Evolutionary conservation across 352 stramenopile species (phyloP).

Genomic region (Globisporangium parvum): DNA sequence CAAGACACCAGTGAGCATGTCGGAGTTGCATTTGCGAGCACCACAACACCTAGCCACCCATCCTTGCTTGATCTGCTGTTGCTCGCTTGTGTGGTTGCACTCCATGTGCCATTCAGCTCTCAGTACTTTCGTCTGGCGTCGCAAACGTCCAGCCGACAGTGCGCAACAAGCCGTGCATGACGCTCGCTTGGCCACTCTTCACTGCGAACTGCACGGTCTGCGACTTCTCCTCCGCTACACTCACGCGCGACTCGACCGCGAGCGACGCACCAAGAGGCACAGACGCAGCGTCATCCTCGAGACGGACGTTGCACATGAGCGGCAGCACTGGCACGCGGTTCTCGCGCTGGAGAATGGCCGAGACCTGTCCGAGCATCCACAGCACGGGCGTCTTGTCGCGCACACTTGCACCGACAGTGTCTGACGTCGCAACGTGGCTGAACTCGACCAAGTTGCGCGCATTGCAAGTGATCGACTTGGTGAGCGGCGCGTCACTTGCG

Average conservation of each 20-base stretch:
- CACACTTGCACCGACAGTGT: constrained; percentile 21
- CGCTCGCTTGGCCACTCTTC: constrained; percentile 1
- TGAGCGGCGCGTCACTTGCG: constrained; percentile 14
- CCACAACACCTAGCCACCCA: too few relatives aligned
- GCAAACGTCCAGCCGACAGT: constrained; percentile 17
- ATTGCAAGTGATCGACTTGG: constrained; percentile 33
- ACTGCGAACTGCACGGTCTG: constrained; percentile 12
- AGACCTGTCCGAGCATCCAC: constrained; percentile 50
- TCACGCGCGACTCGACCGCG: constrained; percentile 25
- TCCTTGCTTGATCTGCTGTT: too few relatives aligned
- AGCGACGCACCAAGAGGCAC: constrained; percentile 31
- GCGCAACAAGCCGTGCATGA: constrained; percentile 14
- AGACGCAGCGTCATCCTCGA: constrained; percentile 24
- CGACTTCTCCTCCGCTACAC: constrained; percentile 5
- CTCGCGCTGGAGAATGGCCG: constrained; percentile 37
- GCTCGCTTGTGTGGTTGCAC: too few relatives aligned
- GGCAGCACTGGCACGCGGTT: constrained; percentile 41
- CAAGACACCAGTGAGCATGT: too few relatives aligned
- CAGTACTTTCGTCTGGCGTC: not conserved
- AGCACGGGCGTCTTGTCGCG: constrained; percentile 33
- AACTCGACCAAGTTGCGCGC: constrained; percentile 47
- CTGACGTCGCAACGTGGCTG: constrained; percentile 43
- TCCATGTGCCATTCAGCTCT: too few relatives aligned
- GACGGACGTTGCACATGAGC: constrained; percentile 46
- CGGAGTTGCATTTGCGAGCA: too few relatives aligned